Evolutionary conservation across 352 stramenopile species (phyloP).

Genomic region (Pythium phragmiticola): DNA sequence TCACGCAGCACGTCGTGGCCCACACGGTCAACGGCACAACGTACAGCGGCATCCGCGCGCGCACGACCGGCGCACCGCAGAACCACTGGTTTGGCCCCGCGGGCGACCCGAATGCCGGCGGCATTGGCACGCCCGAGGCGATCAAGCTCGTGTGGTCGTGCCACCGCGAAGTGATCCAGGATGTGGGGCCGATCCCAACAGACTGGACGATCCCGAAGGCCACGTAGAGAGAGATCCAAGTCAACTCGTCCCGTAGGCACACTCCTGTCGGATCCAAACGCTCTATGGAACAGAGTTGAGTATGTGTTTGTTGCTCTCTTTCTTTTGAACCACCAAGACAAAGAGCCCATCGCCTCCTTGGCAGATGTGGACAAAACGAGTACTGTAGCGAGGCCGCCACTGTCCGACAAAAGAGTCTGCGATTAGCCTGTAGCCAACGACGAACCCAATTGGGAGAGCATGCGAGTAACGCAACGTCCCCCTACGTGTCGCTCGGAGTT

Average conservation of each 20-base stretch:
- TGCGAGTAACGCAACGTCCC: too few species aligned
- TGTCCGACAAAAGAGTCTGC: too few species aligned
- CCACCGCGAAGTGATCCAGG: conserved; percentile 97
- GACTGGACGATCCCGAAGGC: conserved; percentile 83
- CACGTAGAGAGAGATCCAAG: conserved; percentile 36
- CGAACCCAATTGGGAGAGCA: too few species aligned
- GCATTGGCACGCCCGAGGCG: conserved; percentile 97
- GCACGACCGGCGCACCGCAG: conserved; percentile 94
- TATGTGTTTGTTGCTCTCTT: too few species aligned
- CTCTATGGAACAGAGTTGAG: background rate
- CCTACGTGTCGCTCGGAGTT: too few species aligned
- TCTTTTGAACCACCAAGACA: too few species aligned
- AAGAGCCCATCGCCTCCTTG: too few species aligned
- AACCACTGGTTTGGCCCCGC: conserved; percentile 97
- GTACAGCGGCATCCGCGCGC: conserved; percentile 95
- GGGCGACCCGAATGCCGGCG: conserved; percentile 94
- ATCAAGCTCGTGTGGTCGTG: conserved; percentile 99
- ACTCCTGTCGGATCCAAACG: too few species aligned
- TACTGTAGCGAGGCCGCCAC: too few species aligned
- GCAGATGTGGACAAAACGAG: too few species aligned
- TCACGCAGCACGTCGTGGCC: conserved; percentile 93
- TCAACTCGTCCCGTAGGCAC: too few species aligned
- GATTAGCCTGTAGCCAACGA: too few species aligned
- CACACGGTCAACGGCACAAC: conserved; percentile 99
- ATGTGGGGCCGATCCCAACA: conserved; percentile 72